phyloP scores from a whole-genome alignment of 2,329 filamentous ascomycete species.

The Aureobasidium sp. region DNA sequence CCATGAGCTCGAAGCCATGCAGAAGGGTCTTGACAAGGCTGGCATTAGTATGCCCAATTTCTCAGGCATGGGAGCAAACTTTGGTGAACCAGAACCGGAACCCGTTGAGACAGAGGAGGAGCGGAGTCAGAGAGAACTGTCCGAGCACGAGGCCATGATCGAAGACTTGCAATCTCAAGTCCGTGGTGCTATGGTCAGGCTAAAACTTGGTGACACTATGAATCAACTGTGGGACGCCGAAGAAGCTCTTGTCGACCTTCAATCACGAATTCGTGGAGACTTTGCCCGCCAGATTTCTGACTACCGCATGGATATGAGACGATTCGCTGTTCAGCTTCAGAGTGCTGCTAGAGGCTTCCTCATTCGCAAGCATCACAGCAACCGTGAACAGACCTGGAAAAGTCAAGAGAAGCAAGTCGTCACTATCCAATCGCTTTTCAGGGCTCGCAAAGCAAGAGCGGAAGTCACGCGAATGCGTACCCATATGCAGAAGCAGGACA shows the following conservation, averaged over 20 bases:
- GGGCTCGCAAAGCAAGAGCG: constrained; percentile 52
- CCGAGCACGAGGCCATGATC: constrained; percentile 65
- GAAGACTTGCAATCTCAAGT: constrained; percentile 81
- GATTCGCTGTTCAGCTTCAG: constrained; percentile 73
- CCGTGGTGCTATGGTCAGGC: constrained; percentile 68
- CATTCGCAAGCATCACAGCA: constrained; percentile 55
- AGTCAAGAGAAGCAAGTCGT: constrained; percentile 60
- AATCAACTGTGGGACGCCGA: constrained; percentile 84
- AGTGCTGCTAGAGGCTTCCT: constrained; percentile 71
- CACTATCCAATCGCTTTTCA: constrained; percentile 72
- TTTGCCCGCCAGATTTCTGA: constrained; percentile 75
- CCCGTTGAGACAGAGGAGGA: constrained; percentile 83
- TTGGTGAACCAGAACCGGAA: constrained; percentile 70
- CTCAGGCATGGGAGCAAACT: constrained; percentile 95
- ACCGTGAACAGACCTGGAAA: constrained; percentile 61
- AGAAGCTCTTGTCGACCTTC: constrained; percentile 68
- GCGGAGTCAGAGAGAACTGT: constrained; percentile 71
- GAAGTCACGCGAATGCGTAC: constrained; percentile 42
- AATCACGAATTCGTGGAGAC: constrained; percentile 80
- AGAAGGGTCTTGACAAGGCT: constrained; percentile 92
- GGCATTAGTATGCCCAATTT: constrained; percentile 96
- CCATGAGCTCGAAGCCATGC: constrained; percentile 92
- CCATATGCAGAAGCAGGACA: constrained; percentile 38
- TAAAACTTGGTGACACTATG: constrained; percentile 76
- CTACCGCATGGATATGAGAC: constrained; percentile 76